A percentile compares a stretch with the other conserved stretches of the same genome.
phyloP scores from a whole-genome alignment of 495 filamentous ascomycete genomes.

The Hypomontagnella submonticulosa region DNA sequence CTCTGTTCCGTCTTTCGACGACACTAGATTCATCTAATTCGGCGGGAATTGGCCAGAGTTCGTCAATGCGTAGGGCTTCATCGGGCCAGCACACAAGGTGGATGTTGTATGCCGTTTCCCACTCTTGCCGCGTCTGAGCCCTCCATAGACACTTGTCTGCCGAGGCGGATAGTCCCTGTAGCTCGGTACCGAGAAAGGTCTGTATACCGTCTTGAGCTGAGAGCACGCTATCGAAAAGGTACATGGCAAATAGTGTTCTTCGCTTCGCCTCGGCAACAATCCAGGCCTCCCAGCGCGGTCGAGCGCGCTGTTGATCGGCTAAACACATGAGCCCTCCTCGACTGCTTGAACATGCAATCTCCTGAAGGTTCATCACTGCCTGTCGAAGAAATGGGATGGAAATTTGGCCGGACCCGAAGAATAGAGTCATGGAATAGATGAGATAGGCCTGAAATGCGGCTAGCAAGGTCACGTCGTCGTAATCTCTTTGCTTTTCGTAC shows the following conservation, averaged over 20 bases:
- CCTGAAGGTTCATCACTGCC: conserved; percentile 59
- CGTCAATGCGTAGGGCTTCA: conserved; percentile 54
- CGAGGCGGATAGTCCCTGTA: conserved; percentile 54
- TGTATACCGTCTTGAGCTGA: conserved; percentile 55
- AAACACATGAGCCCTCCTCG: conserved; percentile 55
- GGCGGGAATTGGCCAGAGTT: conserved; percentile 57
- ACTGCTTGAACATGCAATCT: conserved; percentile 53
- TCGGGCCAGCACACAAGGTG: conserved; percentile 55
- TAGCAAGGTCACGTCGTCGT: conserved; percentile 52
- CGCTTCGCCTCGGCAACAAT: conserved; percentile 59
- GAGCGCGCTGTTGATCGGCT: conserved; percentile 50
- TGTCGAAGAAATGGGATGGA: conserved; percentile 47
- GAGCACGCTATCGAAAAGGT: conserved; percentile 60
- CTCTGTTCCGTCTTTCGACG: conserved; percentile 46
- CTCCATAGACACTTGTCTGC: conserved; percentile 54
- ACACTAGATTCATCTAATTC: conserved; percentile 44
- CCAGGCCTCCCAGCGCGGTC: conserved; percentile 63
- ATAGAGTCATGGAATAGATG: conserved; percentile 57
- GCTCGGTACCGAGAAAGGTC: conserved; percentile 58
- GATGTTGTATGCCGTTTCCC: conserved; percentile 58
- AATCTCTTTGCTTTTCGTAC: conserved; percentile 46
- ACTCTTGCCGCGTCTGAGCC: conserved; percentile 47
- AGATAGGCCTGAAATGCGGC: conserved; percentile 63
- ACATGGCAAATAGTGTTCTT: conserved; percentile 61
- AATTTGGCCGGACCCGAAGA: conserved; percentile 50